Evolutionary conservation across 805 yeast genomes (phyloP).

Genomic region (Zygosaccharomyces pseudorouxii): DNA sequence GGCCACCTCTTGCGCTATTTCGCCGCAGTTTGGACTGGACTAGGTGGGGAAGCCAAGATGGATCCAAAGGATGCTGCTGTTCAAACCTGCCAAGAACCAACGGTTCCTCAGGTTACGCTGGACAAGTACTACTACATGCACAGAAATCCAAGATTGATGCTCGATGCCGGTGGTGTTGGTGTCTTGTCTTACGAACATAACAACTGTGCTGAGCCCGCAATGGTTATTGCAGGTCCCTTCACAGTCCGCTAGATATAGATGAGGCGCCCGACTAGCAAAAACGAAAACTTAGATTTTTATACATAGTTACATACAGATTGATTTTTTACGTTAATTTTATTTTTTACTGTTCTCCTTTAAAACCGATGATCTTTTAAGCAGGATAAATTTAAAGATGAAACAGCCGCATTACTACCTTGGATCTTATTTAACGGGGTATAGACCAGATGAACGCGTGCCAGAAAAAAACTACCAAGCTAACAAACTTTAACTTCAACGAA

Average conservation of each 20-base stretch:
- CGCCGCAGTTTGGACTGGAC: constrained; percentile 77
- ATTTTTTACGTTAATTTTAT: too few relatives aligned
- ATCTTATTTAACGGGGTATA: background rate
- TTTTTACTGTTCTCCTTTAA: too few relatives aligned
- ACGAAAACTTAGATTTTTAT: too few relatives aligned
- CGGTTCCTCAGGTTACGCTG: constrained; percentile 35
- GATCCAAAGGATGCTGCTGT: constrained; percentile 2
- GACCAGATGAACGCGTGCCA: background rate
- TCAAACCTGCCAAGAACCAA: constrained; percentile 26
- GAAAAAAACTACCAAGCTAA: background rate
- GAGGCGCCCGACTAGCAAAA: too few relatives aligned
- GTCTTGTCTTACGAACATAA: constrained; percentile 87
- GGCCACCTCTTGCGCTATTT: constrained; percentile 90
- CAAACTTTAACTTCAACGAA: background rate
- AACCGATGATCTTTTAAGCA: too few relatives aligned
- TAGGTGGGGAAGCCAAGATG: constrained; percentile 31
- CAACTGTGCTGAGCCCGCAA: constrained; percentile 79
- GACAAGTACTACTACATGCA: constrained; percentile 35
- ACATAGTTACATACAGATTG: too few relatives aligned
- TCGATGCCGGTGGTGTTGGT: constrained; percentile 95
- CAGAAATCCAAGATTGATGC: constrained; percentile 70
- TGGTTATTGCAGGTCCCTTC: constrained; percentile 80
- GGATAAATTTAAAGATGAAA: too few relatives aligned
- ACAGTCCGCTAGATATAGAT: background rate
- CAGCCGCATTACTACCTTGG: background rate